Percentiles rank a stretch among this genome's conserved stretches.
Evolutionary conservation across 2,329 filamentous ascomycete genomes (phyloP).

Genomic region (Aureobasidium sp.): DNA sequence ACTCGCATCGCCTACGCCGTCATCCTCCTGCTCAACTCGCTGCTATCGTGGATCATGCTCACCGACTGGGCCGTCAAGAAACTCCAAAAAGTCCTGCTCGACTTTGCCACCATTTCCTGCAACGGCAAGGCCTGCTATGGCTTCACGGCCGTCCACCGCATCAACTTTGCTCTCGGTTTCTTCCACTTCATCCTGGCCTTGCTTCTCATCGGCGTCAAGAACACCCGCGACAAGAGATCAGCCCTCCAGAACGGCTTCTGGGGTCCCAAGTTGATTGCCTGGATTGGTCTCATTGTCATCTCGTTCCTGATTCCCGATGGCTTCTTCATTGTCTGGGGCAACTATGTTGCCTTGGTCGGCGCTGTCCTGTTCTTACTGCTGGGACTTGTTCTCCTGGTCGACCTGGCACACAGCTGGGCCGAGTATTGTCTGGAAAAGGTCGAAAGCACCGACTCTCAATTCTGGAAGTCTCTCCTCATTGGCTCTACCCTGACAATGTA

Average conservation of each 20-base stretch:
- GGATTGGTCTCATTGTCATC: conserved; percentile 77
- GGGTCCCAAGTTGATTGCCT: conserved; percentile 90
- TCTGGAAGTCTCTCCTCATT: conserved; percentile 83
- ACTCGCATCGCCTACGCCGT: conserved; percentile 83
- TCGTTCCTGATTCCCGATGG: conserved; percentile 93
- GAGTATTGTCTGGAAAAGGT: conserved; percentile 94
- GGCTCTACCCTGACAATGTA: conserved; percentile 95
- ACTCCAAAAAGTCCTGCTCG: conserved; percentile 80
- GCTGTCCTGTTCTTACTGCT: conserved; percentile 92
- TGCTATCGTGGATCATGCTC: conserved; percentile 97
- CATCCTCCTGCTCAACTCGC: conserved; percentile 92
- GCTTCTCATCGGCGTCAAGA: conserved; percentile 77
- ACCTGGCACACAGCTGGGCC: conserved; percentile 93
- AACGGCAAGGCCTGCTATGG: conserved; percentile 86
- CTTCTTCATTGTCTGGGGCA: conserved; percentile 94
- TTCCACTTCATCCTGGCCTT: conserved; percentile 85
- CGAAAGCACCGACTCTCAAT: conserved; percentile 73
- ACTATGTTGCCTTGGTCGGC: conserved; percentile 80
- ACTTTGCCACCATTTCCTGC: conserved; percentile 94
- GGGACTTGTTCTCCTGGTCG: conserved; percentile 84
- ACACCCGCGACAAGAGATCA: conserved; percentile 80
- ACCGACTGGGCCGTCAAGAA: conserved; percentile 98
- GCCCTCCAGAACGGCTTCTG: conserved; percentile 96
- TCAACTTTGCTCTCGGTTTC: conserved; percentile 93
- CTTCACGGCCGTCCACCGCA: conserved; percentile 92